Base-by-base conservation (phyloP, 352 stramenopile genomes). In the Phytophthora pisi region DNA sequence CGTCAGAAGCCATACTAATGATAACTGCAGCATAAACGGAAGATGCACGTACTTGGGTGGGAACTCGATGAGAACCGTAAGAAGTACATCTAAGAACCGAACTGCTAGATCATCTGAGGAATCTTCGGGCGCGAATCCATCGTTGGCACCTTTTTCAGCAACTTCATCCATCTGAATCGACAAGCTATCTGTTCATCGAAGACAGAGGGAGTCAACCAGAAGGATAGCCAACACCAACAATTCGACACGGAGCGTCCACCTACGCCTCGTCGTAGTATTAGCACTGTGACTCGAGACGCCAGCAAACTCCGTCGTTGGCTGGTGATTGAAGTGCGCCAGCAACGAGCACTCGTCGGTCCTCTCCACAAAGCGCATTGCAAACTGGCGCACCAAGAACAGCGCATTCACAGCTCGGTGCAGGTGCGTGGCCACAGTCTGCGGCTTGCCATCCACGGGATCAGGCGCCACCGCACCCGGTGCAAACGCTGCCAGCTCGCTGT, bases 381-480 rank as follows among this genome's bases (percentile, higher is more conserved):
- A 91, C 60, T 90, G 80, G 38, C 85, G 83, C 60, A 91, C 79
- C 51, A 95, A 70, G 47, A 91, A 91, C 30, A 93, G 69, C 47
- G 85, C 81, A 28, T 95, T 95, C 20, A 87, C 51, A n/a, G 79
- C 67, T 69, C 88, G 68, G 9, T 78, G 54, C 50, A 90, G 52
- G 51, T 89, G 69, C 18, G 52, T 76, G 46, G 86, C 79, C 0
- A 86, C 72, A 8, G 47, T 77, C 36, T 79, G 73, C 49, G 74
- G 78, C 54, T 78, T 85, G 11, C 45, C 60, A 47, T 83, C 66
- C 7, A 69, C 31, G 0, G 47, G 23, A 9, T 74, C 61, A 0
- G 42, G 45, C 2, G 31, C 42, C 43, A 50, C 61, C 0, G 50
- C 67, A 34, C 58, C 57, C 5, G 72, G 66, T 13, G 71, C 74